Conservation (phyloP, 805 yeast species). For the Candida tallmaniae region DNA sequence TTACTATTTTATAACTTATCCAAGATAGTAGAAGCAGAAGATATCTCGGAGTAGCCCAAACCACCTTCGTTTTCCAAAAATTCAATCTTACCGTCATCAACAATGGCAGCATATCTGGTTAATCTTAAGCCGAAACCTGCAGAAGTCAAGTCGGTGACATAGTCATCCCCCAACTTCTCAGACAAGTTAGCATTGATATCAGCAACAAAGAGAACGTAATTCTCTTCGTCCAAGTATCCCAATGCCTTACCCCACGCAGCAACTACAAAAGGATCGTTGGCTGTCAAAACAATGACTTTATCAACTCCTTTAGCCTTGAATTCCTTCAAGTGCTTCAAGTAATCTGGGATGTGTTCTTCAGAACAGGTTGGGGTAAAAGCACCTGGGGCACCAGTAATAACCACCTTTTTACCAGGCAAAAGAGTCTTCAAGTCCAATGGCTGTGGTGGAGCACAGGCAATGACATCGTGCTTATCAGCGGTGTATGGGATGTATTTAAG, state of each 20-base stretch:
- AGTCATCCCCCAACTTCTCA: conserved; percentile 48
- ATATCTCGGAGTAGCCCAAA: conserved; percentile 20
- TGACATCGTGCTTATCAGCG: conserved; percentile 28
- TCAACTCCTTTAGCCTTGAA: conserved; percentile 37
- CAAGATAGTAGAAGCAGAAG: conserved; percentile 22
- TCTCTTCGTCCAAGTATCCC: conserved; percentile 31
- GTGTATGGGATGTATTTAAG: conserved; percentile 40
- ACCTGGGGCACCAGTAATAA: conserved; percentile 77
- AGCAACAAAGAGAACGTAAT: conserved; percentile 35
- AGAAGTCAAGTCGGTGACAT: conserved; percentile 41
- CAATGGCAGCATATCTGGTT: conserved; percentile 65
- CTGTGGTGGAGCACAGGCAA: conserved; percentile 38
- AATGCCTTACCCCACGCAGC: conserved; percentile 46
- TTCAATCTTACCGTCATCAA: conserved; percentile 44
- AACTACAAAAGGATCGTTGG: conserved; percentile 41
- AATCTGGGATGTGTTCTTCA: conserved; percentile 37
- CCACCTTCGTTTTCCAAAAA: conserved; percentile 26
- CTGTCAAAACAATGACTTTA: conserved; percentile 31
- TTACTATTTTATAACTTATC: conserved; percentile 13
- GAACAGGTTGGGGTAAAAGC: conserved; percentile 69
- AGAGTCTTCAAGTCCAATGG: conserved; percentile 29
- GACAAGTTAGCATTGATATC: conserved; percentile 36
- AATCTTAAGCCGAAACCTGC: conserved; percentile 37
- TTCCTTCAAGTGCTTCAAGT: conserved; percentile 38
- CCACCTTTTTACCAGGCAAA: conserved; percentile 48